Evolutionary conservation across 208 protist species (phyloP).

Genomic region (Acanthamoeba healyi): DNA sequence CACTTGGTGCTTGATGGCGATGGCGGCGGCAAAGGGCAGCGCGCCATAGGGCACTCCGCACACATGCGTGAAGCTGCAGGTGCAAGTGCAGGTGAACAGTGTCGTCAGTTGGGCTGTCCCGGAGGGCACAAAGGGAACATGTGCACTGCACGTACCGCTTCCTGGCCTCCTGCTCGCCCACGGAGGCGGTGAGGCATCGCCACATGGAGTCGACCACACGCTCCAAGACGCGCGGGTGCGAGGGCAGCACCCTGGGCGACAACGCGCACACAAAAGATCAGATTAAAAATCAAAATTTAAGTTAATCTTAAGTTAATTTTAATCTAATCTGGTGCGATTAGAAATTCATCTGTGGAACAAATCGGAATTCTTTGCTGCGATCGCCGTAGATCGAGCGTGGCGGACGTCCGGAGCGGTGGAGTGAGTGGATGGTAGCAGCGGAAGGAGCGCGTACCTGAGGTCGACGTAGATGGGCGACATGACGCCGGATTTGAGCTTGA

Average conservation of each 20-base stretch:
- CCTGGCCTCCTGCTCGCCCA: not conserved
- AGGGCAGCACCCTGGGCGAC: constrained; percentile 39
- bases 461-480: constrained; percentile 97
- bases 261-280: too few relatives aligned
- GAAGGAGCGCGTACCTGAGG: constrained; percentile 94
- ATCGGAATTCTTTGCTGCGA: too few relatives aligned
- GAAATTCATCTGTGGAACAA: constrained; percentile 32
- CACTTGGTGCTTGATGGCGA: constrained; percentile 93
- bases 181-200: not conserved
- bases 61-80: constrained; percentile 46
- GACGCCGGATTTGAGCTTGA: constrained; percentile 96
- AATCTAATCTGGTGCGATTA: not conserved
- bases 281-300: not conserved
- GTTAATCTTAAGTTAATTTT: not conserved
- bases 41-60: constrained; percentile 96
- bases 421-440: constrained; percentile 89
- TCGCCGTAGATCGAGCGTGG: too few relatives aligned
- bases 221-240: constrained; percentile 57
- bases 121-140: too few relatives aligned
- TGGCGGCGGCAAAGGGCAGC: constrained; percentile 95
- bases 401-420: too few relatives aligned
- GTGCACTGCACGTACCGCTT: constrained; percentile 41
- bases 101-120: too few relatives aligned
- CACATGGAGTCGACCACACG: constrained; percentile 72
- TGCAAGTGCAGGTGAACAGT: not conserved